These are phyloP conservation scores for Anisodus tanguticus DNA, from an alignment of 257 asterid genomes.

Conservation along the genomic window DNA sequence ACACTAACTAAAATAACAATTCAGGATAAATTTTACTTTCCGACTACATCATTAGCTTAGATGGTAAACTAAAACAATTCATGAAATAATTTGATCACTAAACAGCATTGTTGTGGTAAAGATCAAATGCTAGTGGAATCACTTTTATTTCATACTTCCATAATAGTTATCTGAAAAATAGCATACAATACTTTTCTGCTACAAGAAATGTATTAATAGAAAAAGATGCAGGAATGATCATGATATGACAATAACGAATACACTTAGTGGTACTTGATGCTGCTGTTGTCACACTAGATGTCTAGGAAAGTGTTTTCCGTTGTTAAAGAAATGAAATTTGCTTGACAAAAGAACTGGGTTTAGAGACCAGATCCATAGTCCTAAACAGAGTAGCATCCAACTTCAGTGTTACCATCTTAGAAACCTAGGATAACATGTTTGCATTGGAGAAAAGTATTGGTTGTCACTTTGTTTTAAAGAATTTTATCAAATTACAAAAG, in stretches of 20 bases:
- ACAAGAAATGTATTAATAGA: slow-evolving; percentile 8
- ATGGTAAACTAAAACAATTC: neutral
- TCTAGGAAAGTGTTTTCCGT: neutral
- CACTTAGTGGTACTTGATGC: slow-evolving; percentile 12
- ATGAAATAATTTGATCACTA: slow-evolving; percentile 20
- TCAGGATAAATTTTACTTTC: slow-evolving; percentile 18
- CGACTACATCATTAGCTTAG: neutral
- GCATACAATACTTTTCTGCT: neutral
- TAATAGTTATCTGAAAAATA: neutral
- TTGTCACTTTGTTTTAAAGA: neutral
- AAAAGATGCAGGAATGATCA: neutral
- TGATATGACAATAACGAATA: slow-evolving; percentile 5
- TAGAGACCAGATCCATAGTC: too few relatives aligned
- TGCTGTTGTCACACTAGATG: neutral
- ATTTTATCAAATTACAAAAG: neutral
- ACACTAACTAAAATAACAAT: neutral
- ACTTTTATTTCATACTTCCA: neutral
- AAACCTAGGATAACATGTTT: neutral
- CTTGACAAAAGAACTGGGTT: too few relatives aligned
- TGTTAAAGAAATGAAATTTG: neutral
- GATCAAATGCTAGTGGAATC: slow-evolving; percentile 16
- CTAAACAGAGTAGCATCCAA: too few relatives aligned
- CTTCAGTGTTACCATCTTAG: too few relatives aligned
- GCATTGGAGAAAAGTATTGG: neutral
- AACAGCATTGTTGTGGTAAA: neutral